phyloP scores from a whole-genome alignment of 202 grass and related monocot genomes.

The Saccharum hybrid region DNA sequence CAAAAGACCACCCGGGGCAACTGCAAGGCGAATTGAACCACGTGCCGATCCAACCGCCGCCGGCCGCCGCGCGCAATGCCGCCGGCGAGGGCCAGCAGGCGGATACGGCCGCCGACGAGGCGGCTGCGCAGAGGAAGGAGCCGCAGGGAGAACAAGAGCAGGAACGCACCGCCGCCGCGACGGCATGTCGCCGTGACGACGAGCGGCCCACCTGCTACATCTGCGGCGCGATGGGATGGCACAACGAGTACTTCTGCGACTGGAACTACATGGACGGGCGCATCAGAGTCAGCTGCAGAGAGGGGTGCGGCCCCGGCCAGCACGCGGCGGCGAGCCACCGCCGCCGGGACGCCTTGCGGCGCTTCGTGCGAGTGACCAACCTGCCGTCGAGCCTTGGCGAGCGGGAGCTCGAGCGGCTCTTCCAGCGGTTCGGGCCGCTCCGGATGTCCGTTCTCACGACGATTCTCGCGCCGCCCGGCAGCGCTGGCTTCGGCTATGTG shows the following conservation, averaged over 20 bases:
- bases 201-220: neutral
- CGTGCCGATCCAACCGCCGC: no score
- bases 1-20: no score
- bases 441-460: neutral
- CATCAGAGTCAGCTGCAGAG: neutral
- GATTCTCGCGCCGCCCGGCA: no score
- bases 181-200: neutral
- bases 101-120: no score
- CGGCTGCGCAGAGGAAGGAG: no score
- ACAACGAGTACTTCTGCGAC: neutral
- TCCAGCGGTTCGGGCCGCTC: neutral
- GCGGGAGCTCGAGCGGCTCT: neutral
- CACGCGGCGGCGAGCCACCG: neutral
- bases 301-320: neutral
- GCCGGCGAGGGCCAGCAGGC: no score
- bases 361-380: constrained; percentile 13
- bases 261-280: constrained; percentile 5
- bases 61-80: no score
- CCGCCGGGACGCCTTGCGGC: neutral
- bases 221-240: neutral
- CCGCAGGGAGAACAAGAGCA: no score
- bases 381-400: neutral
- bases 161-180: neutral
- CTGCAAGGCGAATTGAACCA: no score
- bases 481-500: constrained; percentile 1